Base-by-base conservation (phyloP, 345 rosid species). In the Eucalyptus marginata region DNA sequence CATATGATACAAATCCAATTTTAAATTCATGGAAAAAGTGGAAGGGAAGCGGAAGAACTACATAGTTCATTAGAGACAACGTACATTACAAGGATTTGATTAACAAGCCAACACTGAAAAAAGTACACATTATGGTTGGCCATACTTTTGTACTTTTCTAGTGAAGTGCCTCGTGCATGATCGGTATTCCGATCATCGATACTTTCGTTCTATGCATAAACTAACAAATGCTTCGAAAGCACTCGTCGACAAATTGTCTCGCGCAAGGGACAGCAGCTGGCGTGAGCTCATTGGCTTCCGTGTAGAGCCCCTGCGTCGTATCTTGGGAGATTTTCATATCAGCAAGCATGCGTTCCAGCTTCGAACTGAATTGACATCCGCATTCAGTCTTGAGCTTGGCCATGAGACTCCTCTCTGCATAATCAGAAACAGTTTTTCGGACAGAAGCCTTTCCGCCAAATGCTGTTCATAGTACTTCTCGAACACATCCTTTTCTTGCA, bases 381-480 rank as follows among this genome's bases (percentile, higher is more conserved):
- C 99, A 97, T 91, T 98, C 99, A 3, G 99, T 96, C 94, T 98
- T 98, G 62, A 98, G 98, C 92, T 98, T 96, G 88, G 95, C 97
- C 33, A 98, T 92, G 92, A 98, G 91, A 92, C 99, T 98, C 90
- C 97, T 96, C 90, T 98, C 99, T 13, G 99, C 99, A 84, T 96
- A 98, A 91, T 96, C 99, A 22, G 99, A 94, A 76, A 95, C 96
- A 0, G 98, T 97, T 93, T 96, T 97, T 27, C 99, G 2, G 98
- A 96, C 93, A 97, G 90, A 86, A 98, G 97, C 92, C 99, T 94
- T 94, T 95, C 96, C 81, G 99, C 98, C 92, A 96, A 93, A 90
- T 97, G 99, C 94, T 97, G 99, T 81, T 97, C 95, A 91, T 97
- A 97, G 90, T 96, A 97, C 95, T 97, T 97, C 88, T 96, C 98